A percentile compares a stretch with the other conserved stretches of the same genome.
These are phyloP conservation scores for Ceratobasidium sp. DNA, from an alignment of 1,284 basidiomycete species.

Conservation along the genomic window DNA sequence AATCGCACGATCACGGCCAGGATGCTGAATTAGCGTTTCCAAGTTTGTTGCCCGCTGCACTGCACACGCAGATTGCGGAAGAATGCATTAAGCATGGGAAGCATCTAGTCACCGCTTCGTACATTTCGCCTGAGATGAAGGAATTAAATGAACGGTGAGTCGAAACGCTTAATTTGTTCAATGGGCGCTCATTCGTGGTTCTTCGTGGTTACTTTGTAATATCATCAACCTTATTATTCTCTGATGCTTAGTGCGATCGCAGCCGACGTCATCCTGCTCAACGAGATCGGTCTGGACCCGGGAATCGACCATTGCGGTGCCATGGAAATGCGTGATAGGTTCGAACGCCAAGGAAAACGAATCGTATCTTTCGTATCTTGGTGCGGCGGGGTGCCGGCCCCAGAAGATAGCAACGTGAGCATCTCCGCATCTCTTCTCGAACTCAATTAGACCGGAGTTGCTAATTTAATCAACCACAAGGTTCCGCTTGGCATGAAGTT, in stretches of 20 bases:
- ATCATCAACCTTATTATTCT: too few relatives aligned
- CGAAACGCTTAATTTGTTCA: too few relatives aligned
- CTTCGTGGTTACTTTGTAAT: too few relatives aligned
- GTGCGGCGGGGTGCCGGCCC: slow-evolving; percentile 96
- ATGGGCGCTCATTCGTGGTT: slow-evolving; percentile 5
- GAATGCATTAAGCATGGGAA: slow-evolving; percentile 96
- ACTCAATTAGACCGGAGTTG: not conserved
- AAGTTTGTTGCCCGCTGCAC: slow-evolving; percentile 95
- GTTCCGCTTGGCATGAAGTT: slow-evolving; percentile 99
- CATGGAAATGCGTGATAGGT: slow-evolving; percentile 95
- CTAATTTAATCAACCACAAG: slow-evolving; percentile 24
- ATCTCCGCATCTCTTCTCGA: not conserved
- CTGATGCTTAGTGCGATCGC: slow-evolving; percentile 81
- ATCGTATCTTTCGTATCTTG: slow-evolving; percentile 91
- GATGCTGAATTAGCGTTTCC: not conserved
- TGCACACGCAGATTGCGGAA: slow-evolving; percentile 93
- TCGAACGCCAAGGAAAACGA: slow-evolving; percentile 94
- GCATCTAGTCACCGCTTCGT: slow-evolving; percentile 96
- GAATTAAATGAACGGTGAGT: slow-evolving; percentile 83
- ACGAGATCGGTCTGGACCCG: slow-evolving; percentile 98
- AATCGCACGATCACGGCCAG: not conserved
- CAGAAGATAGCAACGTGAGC: slow-evolving; percentile 85
- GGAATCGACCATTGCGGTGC: slow-evolving; percentile 97
- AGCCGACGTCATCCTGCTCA: slow-evolving; percentile 95
- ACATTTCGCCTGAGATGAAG: slow-evolving; percentile 90